phyloP scores from a whole-genome alignment of 1,284 basidiomycete genomes.

The Irpex rosettiformis region DNA sequence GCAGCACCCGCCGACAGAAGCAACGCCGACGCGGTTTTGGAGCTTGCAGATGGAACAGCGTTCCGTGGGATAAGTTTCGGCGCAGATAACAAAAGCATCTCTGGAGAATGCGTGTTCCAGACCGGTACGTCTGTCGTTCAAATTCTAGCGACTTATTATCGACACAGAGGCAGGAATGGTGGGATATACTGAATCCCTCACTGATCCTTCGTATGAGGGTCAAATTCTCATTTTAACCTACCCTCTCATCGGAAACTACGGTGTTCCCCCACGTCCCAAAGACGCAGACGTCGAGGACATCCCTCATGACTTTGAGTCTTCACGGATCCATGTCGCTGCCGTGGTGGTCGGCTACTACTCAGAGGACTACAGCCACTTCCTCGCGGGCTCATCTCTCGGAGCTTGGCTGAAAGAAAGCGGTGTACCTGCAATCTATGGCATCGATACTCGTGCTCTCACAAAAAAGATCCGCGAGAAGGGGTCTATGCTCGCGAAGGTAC shows the following conservation, averaged over 20 bases:
- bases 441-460: constrained; percentile 96
- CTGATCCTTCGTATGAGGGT: constrained; percentile 97
- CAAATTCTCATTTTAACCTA: constrained; percentile 98
- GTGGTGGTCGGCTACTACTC: constrained; percentile 95
- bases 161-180: constrained; percentile 79
- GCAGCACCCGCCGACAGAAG: constrained; percentile 33
- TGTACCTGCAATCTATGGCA: constrained; percentile 93
- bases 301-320: constrained; percentile 89
- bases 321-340: constrained; percentile 89
- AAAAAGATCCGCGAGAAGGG: constrained; percentile 96
- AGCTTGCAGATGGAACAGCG: constrained; percentile 89
- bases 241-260: constrained; percentile 97
- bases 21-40: constrained; percentile 68
- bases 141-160: not conserved
- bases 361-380: constrained; percentile 93
- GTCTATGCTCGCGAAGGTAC: constrained; percentile 84
- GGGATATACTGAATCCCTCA: constrained; percentile 97
- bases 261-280: constrained; percentile 80
- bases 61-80: constrained; percentile 93
- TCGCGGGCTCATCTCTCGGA: constrained; percentile 86
- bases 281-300: constrained; percentile 56
- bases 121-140: constrained; percentile 68
- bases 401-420: constrained; percentile 95
- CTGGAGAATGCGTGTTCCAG: constrained; percentile 99
- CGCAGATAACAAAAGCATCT: constrained; percentile 84